These are phyloP conservation scores for Cyberlindnera euphorbiae DNA, from an alignment of 805 yeast species.

Conservation along the genomic window DNA sequence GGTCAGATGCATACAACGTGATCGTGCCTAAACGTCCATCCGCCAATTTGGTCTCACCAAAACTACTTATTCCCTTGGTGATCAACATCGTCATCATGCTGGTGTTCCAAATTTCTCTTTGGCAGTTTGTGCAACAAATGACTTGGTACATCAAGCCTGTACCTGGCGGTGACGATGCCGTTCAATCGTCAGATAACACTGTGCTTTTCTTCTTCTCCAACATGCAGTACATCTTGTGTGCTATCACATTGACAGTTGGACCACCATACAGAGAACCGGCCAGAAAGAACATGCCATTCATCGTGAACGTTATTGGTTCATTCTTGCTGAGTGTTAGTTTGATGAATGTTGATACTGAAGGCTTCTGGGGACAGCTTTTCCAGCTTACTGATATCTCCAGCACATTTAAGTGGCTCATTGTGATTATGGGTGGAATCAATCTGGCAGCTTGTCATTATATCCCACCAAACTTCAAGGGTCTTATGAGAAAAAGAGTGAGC, in stretches of 20 bases:
- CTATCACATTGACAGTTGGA: constrained; percentile 82
- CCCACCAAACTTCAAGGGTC: constrained; percentile 30
- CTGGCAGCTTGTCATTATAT: constrained; percentile 33
- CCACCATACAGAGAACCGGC: constrained; percentile 88
- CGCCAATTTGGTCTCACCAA: constrained; percentile 87
- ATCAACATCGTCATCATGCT: constrained; percentile 66
- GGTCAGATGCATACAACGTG: constrained; percentile 74
- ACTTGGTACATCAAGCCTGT: constrained; percentile 79
- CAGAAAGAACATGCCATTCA: constrained; percentile 62
- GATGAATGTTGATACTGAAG: constrained; percentile 49
- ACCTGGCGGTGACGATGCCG: constrained; percentile 78
- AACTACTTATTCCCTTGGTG: constrained; percentile 77
- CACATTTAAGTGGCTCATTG: constrained; percentile 47
- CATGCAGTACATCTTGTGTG: constrained; percentile 83
- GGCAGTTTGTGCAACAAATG: constrained; percentile 53
- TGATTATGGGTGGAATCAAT: constrained; percentile 44
- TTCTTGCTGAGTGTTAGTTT: constrained; percentile 44
- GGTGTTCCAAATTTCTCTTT: constrained; percentile 60
- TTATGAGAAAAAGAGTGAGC: constrained; percentile 33
- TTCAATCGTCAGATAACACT: constrained; percentile 86
- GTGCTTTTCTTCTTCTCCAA: constrained; percentile 75
- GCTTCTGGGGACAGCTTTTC: constrained; percentile 62
- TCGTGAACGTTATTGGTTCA: constrained; percentile 53
- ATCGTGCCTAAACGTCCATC: constrained; percentile 79
- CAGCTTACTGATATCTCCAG: constrained; percentile 62